Base-by-base conservation (phyloP, 2,329 filamentous ascomycete species). In the Talaromyces marneffei region DNA sequence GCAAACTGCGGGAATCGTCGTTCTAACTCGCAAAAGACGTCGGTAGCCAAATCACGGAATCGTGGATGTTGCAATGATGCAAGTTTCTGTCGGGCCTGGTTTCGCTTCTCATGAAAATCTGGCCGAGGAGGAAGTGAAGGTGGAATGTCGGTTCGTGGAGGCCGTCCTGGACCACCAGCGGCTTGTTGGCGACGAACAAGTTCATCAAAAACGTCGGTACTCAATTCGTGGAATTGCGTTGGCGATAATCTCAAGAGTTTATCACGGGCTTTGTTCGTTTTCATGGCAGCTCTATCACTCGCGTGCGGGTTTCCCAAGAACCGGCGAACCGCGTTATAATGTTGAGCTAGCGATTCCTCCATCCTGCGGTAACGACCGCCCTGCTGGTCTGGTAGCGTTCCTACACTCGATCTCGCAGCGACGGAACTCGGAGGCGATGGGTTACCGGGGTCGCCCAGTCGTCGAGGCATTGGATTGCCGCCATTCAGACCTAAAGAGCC, bases 181-280 rank as follows among this genome's bases (percentile, higher is more conserved):
- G 82, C 82, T 66, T 89, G 85, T 75, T 97, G 92, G 65, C 94
- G 86, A 63, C 94, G 88, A 67, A 95, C 82, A 66, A 97, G 82
- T 78, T 99, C 94, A 76, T 99, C 94, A 77, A 90, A 97, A 42
- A 99, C 93, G 77, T 99, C 94, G 62, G 93, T 97, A 77, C 92
- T 97, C 65, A 99, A 83, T 78, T 99, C 94, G 76, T 96, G 91
- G 75, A 99, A 97, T 75, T 99, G 94, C 29, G 96, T 91, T 1
- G 89, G 82, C 0, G 92, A 96, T 57, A 99, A 83, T 62, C 93
- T 87, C 63, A 97, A 82, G 61, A 97, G 83, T 81, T 99, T 99
- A 77, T 97, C 94, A 70, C 92, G 88, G 60, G 94, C 94, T 76
- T 92, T 89, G 77, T 95, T 96, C 29, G 91, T 87, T 57, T 87